phyloP scores from a whole-genome alignment of 768 basidiomycete genomes.

The Lactifluus pinguis region DNA sequence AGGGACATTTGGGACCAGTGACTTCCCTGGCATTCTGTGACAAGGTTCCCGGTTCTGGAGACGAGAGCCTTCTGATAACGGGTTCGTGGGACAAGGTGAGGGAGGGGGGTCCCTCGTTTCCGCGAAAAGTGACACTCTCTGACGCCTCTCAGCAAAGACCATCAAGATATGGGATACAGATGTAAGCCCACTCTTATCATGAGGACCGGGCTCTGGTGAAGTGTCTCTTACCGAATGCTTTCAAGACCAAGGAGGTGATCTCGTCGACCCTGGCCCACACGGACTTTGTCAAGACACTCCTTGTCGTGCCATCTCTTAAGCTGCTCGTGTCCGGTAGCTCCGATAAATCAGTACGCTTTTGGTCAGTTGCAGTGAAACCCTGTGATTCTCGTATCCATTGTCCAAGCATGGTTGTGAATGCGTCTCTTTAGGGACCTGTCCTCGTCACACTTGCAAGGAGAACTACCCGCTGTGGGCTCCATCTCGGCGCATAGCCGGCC shows the following conservation, averaged over 20 bases:
- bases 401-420: background rate
- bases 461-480: slow-evolving; percentile 49
- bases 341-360: slow-evolving; percentile 81
- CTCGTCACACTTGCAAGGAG: slow-evolving; percentile 29
- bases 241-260: slow-evolving; percentile 60
- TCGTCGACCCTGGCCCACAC: slow-evolving; percentile 70
- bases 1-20: slow-evolving; percentile 84
- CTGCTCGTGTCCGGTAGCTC: slow-evolving; percentile 82
- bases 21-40: slow-evolving; percentile 69
- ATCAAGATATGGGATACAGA: slow-evolving; percentile 81
- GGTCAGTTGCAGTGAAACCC: slow-evolving; percentile 43
- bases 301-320: slow-evolving; percentile 54
- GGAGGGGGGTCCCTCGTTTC: background rate
- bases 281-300: slow-evolving; percentile 86
- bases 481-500: slow-evolving; percentile 84
- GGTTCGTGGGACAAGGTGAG: slow-evolving; percentile 89
- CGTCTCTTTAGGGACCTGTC: slow-evolving; percentile 55
- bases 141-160: slow-evolving; percentile 38
- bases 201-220: slow-evolving; percentile 3
- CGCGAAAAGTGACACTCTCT: slow-evolving; percentile 1
- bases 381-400: background rate
- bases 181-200: slow-evolving; percentile 34
- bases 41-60: slow-evolving; percentile 30
- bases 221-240: background rate
- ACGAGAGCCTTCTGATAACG: slow-evolving; percentile 58